Evolutionary conservation across 163 green algal species (phyloP), one percentile per base, ranked within the genome.

Genomic region (Smithsoniella earleae): DNA sequence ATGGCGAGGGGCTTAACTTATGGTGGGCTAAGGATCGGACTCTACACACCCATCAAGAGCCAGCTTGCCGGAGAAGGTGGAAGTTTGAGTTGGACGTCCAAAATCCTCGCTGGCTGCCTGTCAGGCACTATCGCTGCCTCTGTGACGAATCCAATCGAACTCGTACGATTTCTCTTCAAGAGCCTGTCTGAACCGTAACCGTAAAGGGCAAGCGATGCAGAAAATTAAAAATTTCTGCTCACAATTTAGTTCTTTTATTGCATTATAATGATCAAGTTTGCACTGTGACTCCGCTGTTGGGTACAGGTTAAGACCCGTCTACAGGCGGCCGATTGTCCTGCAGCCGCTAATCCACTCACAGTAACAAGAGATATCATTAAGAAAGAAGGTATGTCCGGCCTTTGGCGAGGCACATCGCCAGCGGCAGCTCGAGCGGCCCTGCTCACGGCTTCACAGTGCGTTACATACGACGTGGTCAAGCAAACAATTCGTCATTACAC

Each of bases 71-170:
- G 25, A 5, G 40, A 49, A 13, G 55, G 55, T 3, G 22, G 43
- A 10, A 66, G 3, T 20, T 3, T 76, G 46, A 75, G 73, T 3
- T 46, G 78, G 54, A 46, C 36, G 31, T 66, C 75, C 62, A 95
- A 95, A 72, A 76, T 95, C 25, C 74, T 85, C 34, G 81, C 86
- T 0, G 90, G 90, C n/a, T 85, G 81, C 76, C n/a, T 84, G 1
- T 86, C 75, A 36, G 90, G 90, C 43, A 82, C 78, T 34, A 20
- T 92, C 25, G 89, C 90, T 2, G 87, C 89, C 13, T 84, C 79
- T 2, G 77, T 90, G n/a, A 86, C 82, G 10, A 93, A 89, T 66
- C 90, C 90, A 62, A 94, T 90, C 43, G 90, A 96, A 77, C 85
- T 95, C 1, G 63, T 95, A 10, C 55, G 55, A n/a, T n/a, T n/a